A percentile compares a stretch with the other conserved stretches of the same genome.
phyloP scores from a whole-genome alignment of 345 rosid genomes.

The Arabis hirsuta region DNA sequence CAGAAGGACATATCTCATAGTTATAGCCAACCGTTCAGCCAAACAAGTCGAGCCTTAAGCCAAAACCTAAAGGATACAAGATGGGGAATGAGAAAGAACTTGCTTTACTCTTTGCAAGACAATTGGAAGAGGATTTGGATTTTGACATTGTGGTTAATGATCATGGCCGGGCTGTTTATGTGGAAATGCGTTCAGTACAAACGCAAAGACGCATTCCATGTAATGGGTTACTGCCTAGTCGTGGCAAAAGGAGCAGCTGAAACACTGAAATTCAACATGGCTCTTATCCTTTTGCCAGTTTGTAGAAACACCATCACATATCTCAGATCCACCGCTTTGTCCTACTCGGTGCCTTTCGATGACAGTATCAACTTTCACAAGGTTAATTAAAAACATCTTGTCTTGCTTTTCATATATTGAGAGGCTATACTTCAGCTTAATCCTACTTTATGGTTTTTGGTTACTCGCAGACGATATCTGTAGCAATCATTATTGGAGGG shows the following conservation, averaged over 20 bases:
- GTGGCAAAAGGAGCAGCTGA: conserved; percentile 94
- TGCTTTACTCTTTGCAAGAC: conserved; percentile 68
- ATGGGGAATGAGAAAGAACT: conserved; percentile 52
- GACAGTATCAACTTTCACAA: conserved; percentile 95
- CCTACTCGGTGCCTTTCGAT: conserved; percentile 76
- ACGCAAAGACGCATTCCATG: conserved; percentile 60
- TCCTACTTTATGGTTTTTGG: background rate
- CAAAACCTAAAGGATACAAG: conserved; percentile 77
- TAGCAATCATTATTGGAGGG: conserved; percentile 54
- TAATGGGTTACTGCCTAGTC: conserved; percentile 92
- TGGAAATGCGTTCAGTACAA: conserved; percentile 86
- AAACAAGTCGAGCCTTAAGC: conserved; percentile 93
- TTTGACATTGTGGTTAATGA: conserved; percentile 67
- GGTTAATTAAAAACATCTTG: conserved; percentile 48
- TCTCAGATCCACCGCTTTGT: conserved; percentile 82
- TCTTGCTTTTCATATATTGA: background rate
- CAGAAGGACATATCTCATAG: conserved; percentile 83
- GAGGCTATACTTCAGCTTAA: conserved; percentile 7
- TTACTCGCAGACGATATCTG: conserved; percentile 29
- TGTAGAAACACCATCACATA: conserved; percentile 88
- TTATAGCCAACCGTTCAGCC: conserved; percentile 89
- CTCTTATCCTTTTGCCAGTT: conserved; percentile 86
- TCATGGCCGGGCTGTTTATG: conserved; percentile 70
- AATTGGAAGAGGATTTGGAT: conserved; percentile 93
- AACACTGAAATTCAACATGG: conserved; percentile 93